Conservation (phyloP, 306 rosid genomes). For the Begonia loranthoides region DNA sequence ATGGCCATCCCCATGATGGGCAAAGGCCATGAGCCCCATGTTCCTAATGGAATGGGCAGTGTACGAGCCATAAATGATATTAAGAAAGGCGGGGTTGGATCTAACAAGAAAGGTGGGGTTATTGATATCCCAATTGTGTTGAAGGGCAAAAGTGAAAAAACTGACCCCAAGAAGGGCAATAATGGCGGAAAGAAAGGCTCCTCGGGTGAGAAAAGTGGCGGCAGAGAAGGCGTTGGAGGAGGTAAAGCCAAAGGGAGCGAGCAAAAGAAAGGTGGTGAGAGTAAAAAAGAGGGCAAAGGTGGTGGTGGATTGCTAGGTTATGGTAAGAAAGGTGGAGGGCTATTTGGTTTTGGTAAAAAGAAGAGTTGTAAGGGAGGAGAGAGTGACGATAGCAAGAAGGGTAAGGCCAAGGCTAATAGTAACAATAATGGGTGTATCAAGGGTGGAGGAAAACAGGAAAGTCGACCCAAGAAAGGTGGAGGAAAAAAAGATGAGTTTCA, state of each 20-base stretch:
- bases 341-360: slow-evolving; percentile 9
- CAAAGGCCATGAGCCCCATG: slow-evolving; percentile 11
- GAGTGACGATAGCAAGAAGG: slow-evolving; percentile 10
- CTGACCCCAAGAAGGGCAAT: slow-evolving; percentile 22
- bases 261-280: slow-evolving; percentile 17
- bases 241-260: slow-evolving; percentile 24
- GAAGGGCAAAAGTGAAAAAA: slow-evolving; percentile 32
- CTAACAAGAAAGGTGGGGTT: slow-evolving; percentile 41
- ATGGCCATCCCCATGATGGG: slow-evolving; percentile 12
- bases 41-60: slow-evolving; percentile 25
- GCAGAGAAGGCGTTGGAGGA: slow-evolving; percentile 1
- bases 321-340: background rate
- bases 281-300: slow-evolving; percentile 10
- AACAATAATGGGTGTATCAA: slow-evolving; percentile 12
- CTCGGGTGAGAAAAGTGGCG: background rate
- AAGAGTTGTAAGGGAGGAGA: slow-evolving; percentile 29
- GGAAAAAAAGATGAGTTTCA: slow-evolving; percentile 13
- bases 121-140: slow-evolving; percentile 37
- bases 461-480: slow-evolving; percentile 23
- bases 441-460: slow-evolving; percentile 8
- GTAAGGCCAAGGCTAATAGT: slow-evolving; percentile 11
- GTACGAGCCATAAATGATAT: slow-evolving; percentile 33
- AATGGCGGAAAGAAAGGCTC: slow-evolving; percentile 22
- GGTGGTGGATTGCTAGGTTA: background rate
- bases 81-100: slow-evolving; percentile 30